Base-by-base conservation (phyloP, 148 eudicot genomes). In the Euryodendron excelsum region DNA sequence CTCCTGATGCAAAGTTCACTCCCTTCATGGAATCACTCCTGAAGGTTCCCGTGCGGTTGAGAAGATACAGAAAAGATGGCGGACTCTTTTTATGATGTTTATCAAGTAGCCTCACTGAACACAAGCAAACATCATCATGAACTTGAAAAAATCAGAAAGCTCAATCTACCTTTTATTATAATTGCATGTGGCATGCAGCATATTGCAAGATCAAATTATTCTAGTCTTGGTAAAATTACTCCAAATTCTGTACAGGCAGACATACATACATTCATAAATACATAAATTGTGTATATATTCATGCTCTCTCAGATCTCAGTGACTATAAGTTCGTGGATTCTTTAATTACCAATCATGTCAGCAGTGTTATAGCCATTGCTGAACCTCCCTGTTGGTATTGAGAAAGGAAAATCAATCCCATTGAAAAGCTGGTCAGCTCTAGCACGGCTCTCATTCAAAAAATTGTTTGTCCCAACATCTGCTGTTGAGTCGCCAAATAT, bases 1-100 rank as follows among this genome's bases (percentile, higher is more conserved):
- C 85, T 62, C 72, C 85, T 0, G 85, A 83, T 10, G 85, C 85
- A 62, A 83, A 83, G 53, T 83, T 83, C 8, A 25, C 85, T 4
- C 85, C 85, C 17, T 13, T 27, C 41, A 79, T 62, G 41, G 75
- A 17, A 2, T 69, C 34, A 3, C 50, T 37, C 60, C 70, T 75
- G 67, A 83, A 83, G 10, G 44, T 69, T 0, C 36, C 17, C 44
- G 0, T 60, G 2, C 27, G 12, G 2, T 62, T n/a, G 15, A 79
- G n/a, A 47, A 83, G 79, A 21, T 53, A 10, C n/a, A 83, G 77
- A 52, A 74, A 83, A 34, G 85, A 77, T 17, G 64, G 73, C 4
- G 85, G 85, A 41, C 85, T 83, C 39, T 13, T 44, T n/a, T 62
- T 53, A n/a, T 50, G 70, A n/a, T 58, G 31, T 2, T 70, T 14